These are phyloP conservation scores for Klebsormidium nitens DNA, from an alignment of 139 green algal genomes.

Conservation along the genomic window DNA sequence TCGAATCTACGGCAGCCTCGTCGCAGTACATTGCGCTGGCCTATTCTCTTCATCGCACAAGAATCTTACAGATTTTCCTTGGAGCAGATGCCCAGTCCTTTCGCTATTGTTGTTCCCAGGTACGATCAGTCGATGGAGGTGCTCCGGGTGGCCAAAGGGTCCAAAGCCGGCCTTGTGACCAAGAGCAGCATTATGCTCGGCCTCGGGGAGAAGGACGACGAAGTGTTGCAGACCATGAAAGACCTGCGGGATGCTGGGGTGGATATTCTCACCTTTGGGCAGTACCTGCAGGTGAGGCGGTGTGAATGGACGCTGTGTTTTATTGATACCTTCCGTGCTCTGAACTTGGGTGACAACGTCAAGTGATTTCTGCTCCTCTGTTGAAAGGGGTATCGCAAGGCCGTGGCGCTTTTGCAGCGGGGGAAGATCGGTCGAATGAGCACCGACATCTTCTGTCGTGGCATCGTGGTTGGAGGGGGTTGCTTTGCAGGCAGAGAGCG, in stretches of 20 bases:
- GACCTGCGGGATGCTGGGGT: constrained; percentile 59
- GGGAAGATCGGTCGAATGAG: neutral
- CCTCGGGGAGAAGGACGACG: constrained; percentile 80
- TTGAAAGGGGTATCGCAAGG: neutral
- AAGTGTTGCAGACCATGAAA: constrained; percentile 66
- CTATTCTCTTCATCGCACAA: too few relatives aligned
- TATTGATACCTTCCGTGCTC: neutral
- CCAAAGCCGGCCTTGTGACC: constrained; percentile 23
- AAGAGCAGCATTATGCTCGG: constrained; percentile 86
- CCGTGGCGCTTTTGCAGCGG: neutral
- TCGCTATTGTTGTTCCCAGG: too few relatives aligned
- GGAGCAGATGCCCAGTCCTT: too few relatives aligned
- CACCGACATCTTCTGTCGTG: neutral
- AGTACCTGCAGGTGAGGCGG: constrained; percentile 82
- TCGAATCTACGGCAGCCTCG: too few relatives aligned
- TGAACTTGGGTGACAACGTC: neutral
- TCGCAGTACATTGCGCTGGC: too few relatives aligned
- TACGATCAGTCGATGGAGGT: constrained; percentile 84
- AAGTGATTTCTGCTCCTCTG: constrained; percentile 18
- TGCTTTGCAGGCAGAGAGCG: too few relatives aligned
- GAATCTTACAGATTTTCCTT: too few relatives aligned
- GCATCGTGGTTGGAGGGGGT: neutral
- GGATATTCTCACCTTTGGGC: constrained; percentile 95
- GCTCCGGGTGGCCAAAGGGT: constrained; percentile 76
- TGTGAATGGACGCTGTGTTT: neutral